These are phyloP conservation scores for Pseudisothecium myosuroides DNA, from an alignment of 225 moss, liverwort and hornwort species.

Conservation along the genomic window DNA sequence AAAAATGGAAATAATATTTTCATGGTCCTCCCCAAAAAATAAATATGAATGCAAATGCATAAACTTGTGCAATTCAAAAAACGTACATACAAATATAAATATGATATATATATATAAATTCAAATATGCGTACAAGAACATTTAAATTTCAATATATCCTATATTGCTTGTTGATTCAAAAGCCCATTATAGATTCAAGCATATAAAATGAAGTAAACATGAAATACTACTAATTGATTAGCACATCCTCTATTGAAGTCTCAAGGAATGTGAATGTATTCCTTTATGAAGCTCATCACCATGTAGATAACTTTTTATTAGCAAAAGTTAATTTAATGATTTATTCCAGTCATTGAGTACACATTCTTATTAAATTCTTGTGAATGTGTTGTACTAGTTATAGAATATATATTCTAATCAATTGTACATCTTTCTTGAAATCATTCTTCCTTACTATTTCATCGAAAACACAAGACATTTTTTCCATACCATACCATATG, in stretches of 20 bases:
- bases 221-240: neutral
- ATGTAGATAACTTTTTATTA: rapidly evolving
- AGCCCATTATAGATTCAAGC: neutral
- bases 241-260: neutral
- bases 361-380: neutral
- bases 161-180: neutral
- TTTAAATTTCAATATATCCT: neutral
- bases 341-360: neutral
- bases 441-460: too few species aligned
- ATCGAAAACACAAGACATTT: neutral
- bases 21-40: rapidly evolving
- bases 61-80: too few species aligned
- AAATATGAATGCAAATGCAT: too few species aligned
- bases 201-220: neutral
- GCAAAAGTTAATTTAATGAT: neutral
- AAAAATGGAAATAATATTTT: too few species aligned
- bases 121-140: too few species aligned
- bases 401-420: too few species aligned
- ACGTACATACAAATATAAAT: too few species aligned
- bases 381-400: too few species aligned
- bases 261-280: neutral
- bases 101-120: neutral
- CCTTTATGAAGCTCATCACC: neutral
- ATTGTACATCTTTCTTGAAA: too few species aligned
- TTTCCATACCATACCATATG: neutral